Base-by-base conservation (phyloP, 2,329 filamentous ascomycete genomes). In the Fusarium cicatricum region DNA sequence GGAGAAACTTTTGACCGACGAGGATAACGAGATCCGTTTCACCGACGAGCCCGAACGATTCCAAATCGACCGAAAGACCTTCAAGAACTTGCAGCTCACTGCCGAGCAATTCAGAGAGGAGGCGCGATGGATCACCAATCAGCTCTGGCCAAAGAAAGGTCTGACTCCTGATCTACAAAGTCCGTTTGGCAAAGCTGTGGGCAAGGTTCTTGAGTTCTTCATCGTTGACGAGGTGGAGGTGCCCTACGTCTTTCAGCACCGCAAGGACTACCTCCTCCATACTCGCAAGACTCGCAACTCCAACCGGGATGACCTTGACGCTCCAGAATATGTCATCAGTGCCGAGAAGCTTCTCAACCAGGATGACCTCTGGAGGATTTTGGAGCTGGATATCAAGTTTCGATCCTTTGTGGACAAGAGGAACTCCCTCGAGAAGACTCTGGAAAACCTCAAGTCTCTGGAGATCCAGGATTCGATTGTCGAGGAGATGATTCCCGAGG, bases 211-310 rank as follows among this genome's bases (percentile, higher is more conserved):
- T 33, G 91, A 97, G 69, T 97, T 98, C 72, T 92, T 99, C 75
- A 91, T 97, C 44, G 87, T 94, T 4, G 93, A 98, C 62, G 91
- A 96, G 65, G 92, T 94, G 67, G 95, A 99, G 74, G 92, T 97
- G 2, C 94, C 95, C 0, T 99, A 97, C 74, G 95, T 99, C 66
- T 97, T 97, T 75, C 94, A 97, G 74, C 95, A 99, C 71, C 91
- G 95, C 58, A 97, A 97, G 75, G 95, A 99, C 73, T 99, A 98
- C 71, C 84, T 99, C 37, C 96, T 99, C 52, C 92, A 98, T 70
- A 90, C 90, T 19, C 89, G 88, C 63, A 92, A 91, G 70, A 82
- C 84, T 7, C 77, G 81, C 49, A 82, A 87, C 78, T 72, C 87
- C 71, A 75, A 81, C 23, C 82, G 83, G 14, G 82, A 88, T 52